phyloP scores from a whole-genome alignment of 768 basidiomycete genomes.

The Phylloporus arenicola region DNA sequence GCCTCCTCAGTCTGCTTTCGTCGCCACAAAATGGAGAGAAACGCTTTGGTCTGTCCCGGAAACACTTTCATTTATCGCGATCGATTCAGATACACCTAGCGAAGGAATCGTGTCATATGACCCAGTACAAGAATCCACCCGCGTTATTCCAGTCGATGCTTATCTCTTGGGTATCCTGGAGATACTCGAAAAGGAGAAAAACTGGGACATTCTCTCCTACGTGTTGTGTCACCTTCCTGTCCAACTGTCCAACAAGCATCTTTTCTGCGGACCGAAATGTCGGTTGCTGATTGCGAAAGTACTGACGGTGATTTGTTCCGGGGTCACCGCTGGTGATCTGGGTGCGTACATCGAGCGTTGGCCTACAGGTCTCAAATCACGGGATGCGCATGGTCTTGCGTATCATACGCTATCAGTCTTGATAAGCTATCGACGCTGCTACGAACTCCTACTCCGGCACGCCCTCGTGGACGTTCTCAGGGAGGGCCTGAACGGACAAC shows the following conservation, averaged over 20 bases:
- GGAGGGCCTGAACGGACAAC: conserved; percentile 61
- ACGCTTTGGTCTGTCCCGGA: conserved; percentile 72
- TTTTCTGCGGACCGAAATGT: conserved; percentile 88
- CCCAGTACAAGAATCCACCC: conserved; percentile 37
- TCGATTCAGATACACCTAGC: conserved; percentile 56
- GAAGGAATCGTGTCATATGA: conserved; percentile 66
- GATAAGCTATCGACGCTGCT: conserved; percentile 78
- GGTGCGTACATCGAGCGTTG: conserved; percentile 53
- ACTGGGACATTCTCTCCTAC: conserved; percentile 93
- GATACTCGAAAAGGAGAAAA: conserved; percentile 68
- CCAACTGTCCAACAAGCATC: conserved; percentile 91
- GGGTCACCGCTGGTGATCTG: conserved; percentile 54
- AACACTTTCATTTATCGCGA: conserved; percentile 47
- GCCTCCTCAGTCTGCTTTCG: conserved; percentile 20
- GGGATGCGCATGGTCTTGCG: conserved; percentile 84
- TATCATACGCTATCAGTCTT: conserved; percentile 86
- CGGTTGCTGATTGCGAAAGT: conserved; percentile 57
- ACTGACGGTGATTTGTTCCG: conserved; percentile 60
- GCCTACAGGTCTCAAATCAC: conserved; percentile 56
- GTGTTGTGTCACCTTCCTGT: conserved; percentile 85
- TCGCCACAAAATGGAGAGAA: conserved; percentile 35
- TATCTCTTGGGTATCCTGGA: conserved; percentile 62
- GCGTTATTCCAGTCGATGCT: conserved; percentile 65
- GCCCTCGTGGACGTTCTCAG: conserved; percentile 70
- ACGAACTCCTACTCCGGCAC: conserved; percentile 62